Evolutionary conservation across 1,284 basidiomycete genomes (phyloP).

Genomic region (Cryptococcus jaspeensis): DNA sequence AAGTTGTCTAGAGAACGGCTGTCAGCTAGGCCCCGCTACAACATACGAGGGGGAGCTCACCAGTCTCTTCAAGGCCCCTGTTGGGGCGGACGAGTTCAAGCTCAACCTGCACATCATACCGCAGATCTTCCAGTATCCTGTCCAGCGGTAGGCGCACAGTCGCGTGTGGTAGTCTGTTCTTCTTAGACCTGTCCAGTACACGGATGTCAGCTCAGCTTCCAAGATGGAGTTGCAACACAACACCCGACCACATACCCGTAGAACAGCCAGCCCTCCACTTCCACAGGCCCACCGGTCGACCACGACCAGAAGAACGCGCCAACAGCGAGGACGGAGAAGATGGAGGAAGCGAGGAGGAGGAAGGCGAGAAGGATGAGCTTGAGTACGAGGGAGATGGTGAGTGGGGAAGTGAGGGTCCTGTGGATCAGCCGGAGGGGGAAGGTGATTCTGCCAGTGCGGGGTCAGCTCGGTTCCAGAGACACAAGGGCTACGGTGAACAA

Average conservation of each 20-base stretch:
- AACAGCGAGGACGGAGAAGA: slow-evolving; percentile 45
- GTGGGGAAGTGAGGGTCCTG: slow-evolving; percentile 39
- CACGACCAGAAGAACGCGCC: slow-evolving; percentile 51
- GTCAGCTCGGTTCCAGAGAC: slow-evolving; percentile 4
- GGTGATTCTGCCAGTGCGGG: slow-evolving; percentile 28
- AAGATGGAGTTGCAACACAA: background rate
- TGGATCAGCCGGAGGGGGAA: slow-evolving; percentile 38
- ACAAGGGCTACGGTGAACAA: background rate
- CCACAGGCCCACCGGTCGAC: slow-evolving; percentile 45
- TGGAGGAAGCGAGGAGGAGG: slow-evolving; percentile 36
- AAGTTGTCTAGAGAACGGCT: slow-evolving; percentile 42
- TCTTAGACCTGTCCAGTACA: slow-evolving; percentile 29
- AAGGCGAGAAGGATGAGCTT: slow-evolving; percentile 37
- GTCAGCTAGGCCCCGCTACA: background rate
- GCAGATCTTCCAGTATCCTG: slow-evolving; percentile 46
- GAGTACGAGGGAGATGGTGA: slow-evolving; percentile 45
- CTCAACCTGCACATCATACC: slow-evolving; percentile 51
- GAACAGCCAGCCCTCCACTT: slow-evolving; percentile 50
- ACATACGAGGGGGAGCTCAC: slow-evolving; percentile 20
- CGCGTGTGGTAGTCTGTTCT: slow-evolving; percentile 43
- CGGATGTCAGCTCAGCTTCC: background rate
- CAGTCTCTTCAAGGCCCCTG: slow-evolving; percentile 31
- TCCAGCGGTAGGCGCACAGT: slow-evolving; percentile 34
- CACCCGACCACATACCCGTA: slow-evolving; percentile 37
- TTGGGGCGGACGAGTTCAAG: slow-evolving; percentile 48